These are phyloP conservation scores for Kuraishia piskuri DNA, from an alignment of 805 yeast genomes.

Conservation along the genomic window DNA sequence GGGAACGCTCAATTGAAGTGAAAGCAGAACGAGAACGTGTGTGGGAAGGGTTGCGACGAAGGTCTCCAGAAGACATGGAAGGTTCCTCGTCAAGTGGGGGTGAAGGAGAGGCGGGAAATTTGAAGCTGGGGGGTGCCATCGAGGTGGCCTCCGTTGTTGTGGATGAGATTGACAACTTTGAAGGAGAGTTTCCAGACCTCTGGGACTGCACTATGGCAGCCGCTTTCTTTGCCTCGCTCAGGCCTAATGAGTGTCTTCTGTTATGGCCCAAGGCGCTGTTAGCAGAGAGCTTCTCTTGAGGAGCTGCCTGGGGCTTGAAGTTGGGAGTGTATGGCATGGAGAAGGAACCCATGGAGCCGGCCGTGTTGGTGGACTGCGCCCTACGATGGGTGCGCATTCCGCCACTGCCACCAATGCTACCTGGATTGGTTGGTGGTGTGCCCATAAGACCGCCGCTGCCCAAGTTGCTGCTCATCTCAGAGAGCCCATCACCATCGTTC, in stretches of 20 bases:
- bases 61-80: constrained; percentile 5
- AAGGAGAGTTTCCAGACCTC: constrained; percentile 31
- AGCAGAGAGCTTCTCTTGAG: constrained; percentile 4
- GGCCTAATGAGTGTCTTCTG: constrained; percentile 87
- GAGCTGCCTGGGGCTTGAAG: constrained; percentile 11
- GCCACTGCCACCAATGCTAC: constrained; percentile 1
- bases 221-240: constrained; percentile 89
- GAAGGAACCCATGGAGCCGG: constrained; percentile 26
- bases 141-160: constrained; percentile 6
- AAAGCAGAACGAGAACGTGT: constrained; percentile 23
- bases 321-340: constrained; percentile 9
- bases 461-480: constrained; percentile 1
- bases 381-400: constrained; percentile 28
- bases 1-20: constrained; percentile 18
- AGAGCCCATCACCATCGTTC: constrained; percentile 1
- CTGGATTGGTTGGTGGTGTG: constrained; percentile 13
- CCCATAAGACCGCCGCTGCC: constrained; percentile 9
- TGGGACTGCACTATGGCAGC: constrained; percentile 90
- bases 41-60: constrained; percentile 14
- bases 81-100: constrained; percentile 7
- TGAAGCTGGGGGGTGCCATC: constrained; percentile 33
- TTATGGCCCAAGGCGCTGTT: constrained; percentile 57
- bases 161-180: constrained; percentile 14
- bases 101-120: constrained; percentile 40
- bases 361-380: constrained; percentile 33